Evolutionary conservation across 371 early-diverging fungal genomes (phyloP).

Genomic region (Apophysomyces variabilis): DNA sequence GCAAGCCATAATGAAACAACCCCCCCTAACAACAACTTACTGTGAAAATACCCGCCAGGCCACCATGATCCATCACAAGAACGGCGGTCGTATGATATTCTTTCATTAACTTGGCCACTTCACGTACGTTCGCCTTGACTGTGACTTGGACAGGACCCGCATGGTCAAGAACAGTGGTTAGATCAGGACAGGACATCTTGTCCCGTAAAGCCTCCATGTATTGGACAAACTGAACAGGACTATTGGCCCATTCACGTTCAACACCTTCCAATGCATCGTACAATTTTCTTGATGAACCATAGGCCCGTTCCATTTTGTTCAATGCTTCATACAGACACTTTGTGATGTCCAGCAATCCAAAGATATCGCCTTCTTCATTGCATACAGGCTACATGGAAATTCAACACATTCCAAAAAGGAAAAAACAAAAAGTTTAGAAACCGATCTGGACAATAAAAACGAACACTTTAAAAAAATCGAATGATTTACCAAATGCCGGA

Average conservation of each 20-base stretch:
- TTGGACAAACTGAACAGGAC: constrained; percentile 32
- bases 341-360: constrained; percentile 93
- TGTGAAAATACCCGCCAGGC: constrained; percentile 89
- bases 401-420: background rate
- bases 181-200: constrained; percentile 81
- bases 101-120: constrained; percentile 87
- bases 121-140: constrained; percentile 79
- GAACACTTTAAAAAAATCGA: background rate
- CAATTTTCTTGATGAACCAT: constrained; percentile 78
- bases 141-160: constrained; percentile 69
- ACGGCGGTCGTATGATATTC: constrained; percentile 86
- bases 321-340: constrained; percentile 92
- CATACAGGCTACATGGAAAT: constrained; percentile 62
- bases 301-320: constrained; percentile 89
- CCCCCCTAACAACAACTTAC: constrained; percentile 48
- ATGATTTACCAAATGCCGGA: constrained; percentile 84
- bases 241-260: constrained; percentile 74
- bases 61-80: constrained; percentile 79
- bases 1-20: background rate
- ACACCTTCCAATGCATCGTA: constrained; percentile 90
- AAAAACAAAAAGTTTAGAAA: constrained; percentile 2
- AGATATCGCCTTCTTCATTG: constrained; percentile 83
- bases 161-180: constrained; percentile 72
- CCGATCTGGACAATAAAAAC: constrained; percentile 12
- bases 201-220: constrained; percentile 57